Evolutionary conservation across 805 yeast genomes (phyloP).

Genomic region (Saturnispora kantuleensis): DNA sequence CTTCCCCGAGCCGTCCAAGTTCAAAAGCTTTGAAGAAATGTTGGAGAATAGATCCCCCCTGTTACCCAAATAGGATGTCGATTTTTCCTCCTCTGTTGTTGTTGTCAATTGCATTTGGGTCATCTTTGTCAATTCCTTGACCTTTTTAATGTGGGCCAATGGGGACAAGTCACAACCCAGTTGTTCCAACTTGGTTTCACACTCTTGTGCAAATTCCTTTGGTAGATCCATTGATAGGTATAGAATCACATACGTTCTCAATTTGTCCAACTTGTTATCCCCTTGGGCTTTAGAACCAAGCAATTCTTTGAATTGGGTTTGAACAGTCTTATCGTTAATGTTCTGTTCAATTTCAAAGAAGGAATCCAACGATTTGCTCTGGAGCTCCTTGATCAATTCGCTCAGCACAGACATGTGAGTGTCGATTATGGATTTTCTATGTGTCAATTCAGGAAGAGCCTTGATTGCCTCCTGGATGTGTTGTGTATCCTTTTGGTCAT

Average conservation of each 20-base stretch:
- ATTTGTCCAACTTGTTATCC: conserved; percentile 55
- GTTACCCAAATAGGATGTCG: conserved; percentile 25
- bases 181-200: conserved; percentile 49
- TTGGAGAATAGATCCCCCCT: conserved; percentile 55
- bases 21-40: conserved; percentile 66
- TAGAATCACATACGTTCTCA: conserved; percentile 81
- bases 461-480: conserved; percentile 81
- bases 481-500: conserved; percentile 43
- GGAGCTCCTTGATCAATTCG: conserved; percentile 69
- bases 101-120: conserved; percentile 27
- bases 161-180: conserved; percentile 55
- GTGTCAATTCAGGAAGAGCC: conserved; percentile 84
- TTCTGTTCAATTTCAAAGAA: conserved; percentile 92
- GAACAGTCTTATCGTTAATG: conserved; percentile 49
- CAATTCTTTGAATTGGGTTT: conserved; percentile 50
- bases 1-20: conserved; percentile 56
- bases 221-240: conserved; percentile 47
- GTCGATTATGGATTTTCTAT: conserved; percentile 79
- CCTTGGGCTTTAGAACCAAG: conserved; percentile 44
- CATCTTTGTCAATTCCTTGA: conserved; percentile 65
- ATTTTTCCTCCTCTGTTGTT: conserved; percentile 21
- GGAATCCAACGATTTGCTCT: conserved; percentile 78
- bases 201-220: conserved; percentile 40
- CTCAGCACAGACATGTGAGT: conserved; percentile 96
- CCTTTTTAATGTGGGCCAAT: conserved; percentile 63